Conservation (phyloP, 257 asterid genomes). For the Nicotiana undulata region DNA sequence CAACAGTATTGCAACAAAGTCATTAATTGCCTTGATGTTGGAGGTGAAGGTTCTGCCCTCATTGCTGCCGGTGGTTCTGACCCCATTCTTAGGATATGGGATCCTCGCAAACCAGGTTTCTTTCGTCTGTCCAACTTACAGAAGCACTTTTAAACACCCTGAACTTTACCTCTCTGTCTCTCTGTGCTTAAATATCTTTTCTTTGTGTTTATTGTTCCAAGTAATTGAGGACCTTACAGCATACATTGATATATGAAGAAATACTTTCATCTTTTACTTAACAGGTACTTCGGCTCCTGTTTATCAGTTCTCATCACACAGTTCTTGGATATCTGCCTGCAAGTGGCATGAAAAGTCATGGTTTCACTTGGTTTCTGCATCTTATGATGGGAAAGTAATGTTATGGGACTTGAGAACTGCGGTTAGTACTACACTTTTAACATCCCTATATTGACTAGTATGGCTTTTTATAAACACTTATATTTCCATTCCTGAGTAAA, state of each 20-base stretch:
- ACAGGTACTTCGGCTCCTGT: conserved; percentile 74
- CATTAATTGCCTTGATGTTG: conserved; percentile 76
- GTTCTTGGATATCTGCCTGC: conserved; percentile 93
- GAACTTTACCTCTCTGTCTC: neutral
- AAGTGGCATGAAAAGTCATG: conserved; percentile 90
- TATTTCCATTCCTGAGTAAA: conserved; percentile 9
- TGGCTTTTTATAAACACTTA: neutral
- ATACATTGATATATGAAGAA: neutral
- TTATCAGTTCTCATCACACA: conserved; percentile 74
- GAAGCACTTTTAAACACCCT: neutral
- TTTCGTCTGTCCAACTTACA: conserved; percentile 1
- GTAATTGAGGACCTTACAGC: neutral
- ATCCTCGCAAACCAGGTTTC: conserved; percentile 98
- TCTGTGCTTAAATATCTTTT: neutral
- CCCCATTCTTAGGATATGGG: conserved; percentile 88
- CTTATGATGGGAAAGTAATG: conserved; percentile 97
- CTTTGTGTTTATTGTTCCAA: neutral
- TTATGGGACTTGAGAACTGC: conserved; percentile 95
- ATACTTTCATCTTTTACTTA: neutral
- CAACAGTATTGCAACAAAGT: conserved; percentile 71
- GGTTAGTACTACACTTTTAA: conserved; percentile 34
- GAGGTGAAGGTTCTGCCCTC: conserved; percentile 93
- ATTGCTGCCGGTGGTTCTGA: conserved; percentile 86
- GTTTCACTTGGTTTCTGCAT: conserved; percentile 82
- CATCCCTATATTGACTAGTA: neutral